A percentile compares a stretch with the other conserved stretches of the same genome.
These are phyloP conservation scores for Acidiella bohemica DNA, from an alignment of 495 filamentous ascomycete genomes.

Conservation along the genomic window DNA sequence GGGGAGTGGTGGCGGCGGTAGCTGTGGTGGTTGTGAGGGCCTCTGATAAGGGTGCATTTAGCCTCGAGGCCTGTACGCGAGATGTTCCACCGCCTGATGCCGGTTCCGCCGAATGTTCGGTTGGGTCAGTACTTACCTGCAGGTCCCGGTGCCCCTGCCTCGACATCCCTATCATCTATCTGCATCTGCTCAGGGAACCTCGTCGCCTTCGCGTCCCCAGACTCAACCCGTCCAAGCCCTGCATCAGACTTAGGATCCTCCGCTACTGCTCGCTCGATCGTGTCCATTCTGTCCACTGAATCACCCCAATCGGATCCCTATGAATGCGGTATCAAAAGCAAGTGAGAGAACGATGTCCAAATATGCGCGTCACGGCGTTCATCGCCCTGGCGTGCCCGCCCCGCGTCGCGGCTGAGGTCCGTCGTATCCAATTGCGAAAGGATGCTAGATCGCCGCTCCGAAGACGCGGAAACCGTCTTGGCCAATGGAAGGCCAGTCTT, in stretches of 20 bases:
- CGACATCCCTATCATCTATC: constrained; percentile 1
- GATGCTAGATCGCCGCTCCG: too few species aligned
- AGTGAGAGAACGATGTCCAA: not conserved
- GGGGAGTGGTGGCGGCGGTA: constrained; percentile 9
- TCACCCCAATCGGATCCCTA: not conserved
- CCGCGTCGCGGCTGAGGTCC: too few species aligned
- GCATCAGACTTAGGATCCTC: constrained; percentile 6
- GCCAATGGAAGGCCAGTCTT: not conserved
- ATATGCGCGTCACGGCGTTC: too few species aligned
- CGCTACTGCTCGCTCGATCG: constrained; percentile 8
- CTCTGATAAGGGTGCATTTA: not conserved
- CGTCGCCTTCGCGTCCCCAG: not conserved
- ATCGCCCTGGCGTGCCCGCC: too few species aligned
- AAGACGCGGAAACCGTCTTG: too few species aligned
- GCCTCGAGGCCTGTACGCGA: too few species aligned
- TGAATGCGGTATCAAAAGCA: not conserved
- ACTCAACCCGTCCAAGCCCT: constrained; percentile 2
- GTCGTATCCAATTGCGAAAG: too few species aligned
- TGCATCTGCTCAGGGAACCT: not conserved
- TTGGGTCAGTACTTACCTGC: not conserved
- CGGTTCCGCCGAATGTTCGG: too few species aligned
- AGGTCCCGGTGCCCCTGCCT: not conserved
- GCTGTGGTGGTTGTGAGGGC: not conserved
- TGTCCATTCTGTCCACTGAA: constrained; percentile 9
- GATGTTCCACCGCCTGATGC: too few species aligned